Evolutionary conservation across 2,329 filamentous ascomycete species (phyloP).

Genomic region (Venturia effusa): DNA sequence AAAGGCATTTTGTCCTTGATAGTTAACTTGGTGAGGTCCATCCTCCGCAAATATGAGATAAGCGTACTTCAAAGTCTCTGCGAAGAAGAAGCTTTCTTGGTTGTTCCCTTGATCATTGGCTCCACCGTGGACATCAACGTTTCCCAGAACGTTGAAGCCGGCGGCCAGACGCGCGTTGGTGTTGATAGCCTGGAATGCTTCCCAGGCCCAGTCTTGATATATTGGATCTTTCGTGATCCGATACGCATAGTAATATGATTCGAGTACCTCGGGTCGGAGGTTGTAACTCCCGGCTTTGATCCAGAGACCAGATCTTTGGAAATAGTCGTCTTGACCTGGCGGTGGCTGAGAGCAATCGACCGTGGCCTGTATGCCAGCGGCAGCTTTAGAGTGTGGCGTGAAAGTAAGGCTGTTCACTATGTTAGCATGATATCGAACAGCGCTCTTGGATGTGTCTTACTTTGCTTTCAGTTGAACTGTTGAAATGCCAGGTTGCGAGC

Average conservation of each 20-base stretch:
- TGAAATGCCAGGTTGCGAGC: not conserved
- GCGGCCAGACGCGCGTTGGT: slow-evolving; percentile 50
- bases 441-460: not conserved
- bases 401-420: slow-evolving; percentile 13
- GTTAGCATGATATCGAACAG: not conserved
- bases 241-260: slow-evolving; percentile 81
- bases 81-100: slow-evolving; percentile 82
- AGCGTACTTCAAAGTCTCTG: slow-evolving; percentile 76
- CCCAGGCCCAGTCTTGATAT: slow-evolving; percentile 80
- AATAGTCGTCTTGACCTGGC: slow-evolving; percentile 43
- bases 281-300: slow-evolving; percentile 47
- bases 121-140: slow-evolving; percentile 37
- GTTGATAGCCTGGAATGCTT: slow-evolving; percentile 61
- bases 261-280: slow-evolving; percentile 70
- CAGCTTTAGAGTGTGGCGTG: slow-evolving; percentile 32
- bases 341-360: slow-evolving; percentile 16
- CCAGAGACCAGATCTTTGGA: slow-evolving; percentile 50
- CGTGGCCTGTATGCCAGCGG: slow-evolving; percentile 34
- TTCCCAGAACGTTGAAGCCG: slow-evolving; percentile 53
- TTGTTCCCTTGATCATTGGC: slow-evolving; percentile 57
- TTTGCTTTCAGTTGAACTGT: not conserved
- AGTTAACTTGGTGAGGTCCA: slow-evolving; percentile 46
- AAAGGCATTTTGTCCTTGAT: slow-evolving; percentile 27
- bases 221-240: slow-evolving; percentile 62
- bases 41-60: slow-evolving; percentile 59